Conservation (phyloP, 176 grass and related monocot genomes). For the Calamus simplicifolius region DNA sequence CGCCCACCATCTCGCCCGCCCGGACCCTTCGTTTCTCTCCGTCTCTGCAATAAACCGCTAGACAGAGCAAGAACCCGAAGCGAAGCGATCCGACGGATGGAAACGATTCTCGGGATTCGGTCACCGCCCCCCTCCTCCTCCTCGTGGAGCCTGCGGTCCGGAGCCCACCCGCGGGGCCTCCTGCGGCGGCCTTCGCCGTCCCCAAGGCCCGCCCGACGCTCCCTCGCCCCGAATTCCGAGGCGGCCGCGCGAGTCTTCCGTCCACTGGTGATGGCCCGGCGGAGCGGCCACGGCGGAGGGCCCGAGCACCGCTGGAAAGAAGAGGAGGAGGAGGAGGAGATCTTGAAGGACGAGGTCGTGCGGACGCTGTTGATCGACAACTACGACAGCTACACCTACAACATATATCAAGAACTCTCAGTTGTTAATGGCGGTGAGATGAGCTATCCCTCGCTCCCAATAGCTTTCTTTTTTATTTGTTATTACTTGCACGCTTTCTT, state of each 20-base stretch:
- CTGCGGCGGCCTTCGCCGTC: background rate
- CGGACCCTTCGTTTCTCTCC: too few species aligned
- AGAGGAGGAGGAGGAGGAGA: background rate
- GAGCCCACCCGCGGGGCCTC: background rate
- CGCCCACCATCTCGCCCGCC: too few species aligned
- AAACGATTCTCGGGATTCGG: too few species aligned
- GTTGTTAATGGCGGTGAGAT: slow-evolving; percentile 70
- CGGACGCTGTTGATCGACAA: slow-evolving; percentile 91
- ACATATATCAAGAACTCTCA: slow-evolving; percentile 89
- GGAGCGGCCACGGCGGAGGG: background rate
- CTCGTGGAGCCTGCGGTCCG: too few species aligned
- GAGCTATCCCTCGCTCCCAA: slow-evolving; percentile 10
- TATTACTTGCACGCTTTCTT: too few species aligned
- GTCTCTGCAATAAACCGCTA: too few species aligned
- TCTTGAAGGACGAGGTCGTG: slow-evolving; percentile 24
- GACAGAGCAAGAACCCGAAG: too few species aligned
- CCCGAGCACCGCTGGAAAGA: background rate
- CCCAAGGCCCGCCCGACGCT: too few species aligned
- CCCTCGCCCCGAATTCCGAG: too few species aligned
- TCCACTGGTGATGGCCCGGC: background rate
- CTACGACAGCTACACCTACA: slow-evolving; percentile 99
- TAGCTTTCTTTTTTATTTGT: too few species aligned
- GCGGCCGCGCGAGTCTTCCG: background rate
- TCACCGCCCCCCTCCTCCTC: too few species aligned
- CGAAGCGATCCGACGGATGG: too few species aligned